Conservation (phyloP, 176 grass and related monocot species). For the Hordeum marinum region DNA sequence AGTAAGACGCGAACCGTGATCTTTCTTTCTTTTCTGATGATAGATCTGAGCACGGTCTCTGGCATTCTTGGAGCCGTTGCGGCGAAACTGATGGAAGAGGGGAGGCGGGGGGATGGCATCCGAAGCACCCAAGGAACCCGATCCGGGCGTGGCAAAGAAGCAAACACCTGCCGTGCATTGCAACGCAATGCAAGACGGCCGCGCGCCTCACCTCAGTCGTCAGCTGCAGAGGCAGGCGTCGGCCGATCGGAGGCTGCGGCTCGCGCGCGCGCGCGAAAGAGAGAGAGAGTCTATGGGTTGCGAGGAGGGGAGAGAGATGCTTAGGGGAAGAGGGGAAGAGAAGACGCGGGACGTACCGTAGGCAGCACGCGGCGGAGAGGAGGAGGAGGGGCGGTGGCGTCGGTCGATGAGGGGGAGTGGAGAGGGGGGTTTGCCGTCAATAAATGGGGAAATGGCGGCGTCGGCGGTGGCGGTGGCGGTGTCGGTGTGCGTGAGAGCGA, state of each 20-base stretch:
- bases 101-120: neutral
- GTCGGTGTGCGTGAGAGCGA: neutral
- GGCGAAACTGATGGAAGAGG: neutral
- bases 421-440: neutral
- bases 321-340: neutral
- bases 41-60: neutral
- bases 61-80: neutral
- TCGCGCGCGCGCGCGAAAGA: neutral
- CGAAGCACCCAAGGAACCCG: neutral
- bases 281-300: neutral
- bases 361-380: neutral
- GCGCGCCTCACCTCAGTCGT: neutral
- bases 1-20: neutral
- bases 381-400: neutral
- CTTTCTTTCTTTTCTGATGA: neutral
- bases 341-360: neutral
- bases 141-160: slow-evolving; percentile 9
- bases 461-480: neutral
- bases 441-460: slow-evolving; percentile 11
- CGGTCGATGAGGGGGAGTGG: neutral
- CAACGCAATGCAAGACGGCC: neutral
- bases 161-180: slow-evolving; percentile 1
- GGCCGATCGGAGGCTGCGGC: neutral
- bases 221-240: neutral
- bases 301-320: neutral